phyloP scores from a whole-genome alignment of 2,329 filamentous ascomycete genomes.

The Colletotrichum viniferum region DNA sequence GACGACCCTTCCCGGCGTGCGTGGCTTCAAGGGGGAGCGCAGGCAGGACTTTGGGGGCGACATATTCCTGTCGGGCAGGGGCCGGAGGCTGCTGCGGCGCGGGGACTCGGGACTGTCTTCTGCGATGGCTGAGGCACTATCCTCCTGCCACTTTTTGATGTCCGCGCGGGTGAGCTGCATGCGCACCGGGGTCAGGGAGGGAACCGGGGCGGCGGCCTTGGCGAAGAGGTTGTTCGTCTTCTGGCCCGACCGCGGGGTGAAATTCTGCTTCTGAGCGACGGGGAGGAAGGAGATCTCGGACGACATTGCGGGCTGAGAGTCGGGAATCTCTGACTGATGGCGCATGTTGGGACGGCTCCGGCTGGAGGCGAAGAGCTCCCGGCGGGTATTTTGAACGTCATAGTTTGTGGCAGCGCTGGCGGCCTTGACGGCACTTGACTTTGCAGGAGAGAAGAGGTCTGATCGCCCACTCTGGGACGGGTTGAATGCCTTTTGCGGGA shows the following conservation, averaged over 20 bases:
- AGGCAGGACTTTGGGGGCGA: constrained; percentile 63
- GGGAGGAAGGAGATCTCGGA: constrained; percentile 36
- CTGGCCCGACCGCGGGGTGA: constrained; percentile 47
- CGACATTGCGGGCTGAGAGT: constrained; percentile 33
- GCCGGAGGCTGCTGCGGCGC: constrained; percentile 40
- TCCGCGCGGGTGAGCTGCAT: constrained; percentile 47
- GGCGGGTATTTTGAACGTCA: neutral
- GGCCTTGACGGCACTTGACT: constrained; percentile 1
- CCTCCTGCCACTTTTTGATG: constrained; percentile 45
- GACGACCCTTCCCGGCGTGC: constrained; percentile 62
- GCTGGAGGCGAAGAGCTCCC: neutral
- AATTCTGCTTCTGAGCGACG: constrained; percentile 53
- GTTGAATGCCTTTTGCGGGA: constrained; percentile 36
- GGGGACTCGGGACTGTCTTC: constrained; percentile 42
- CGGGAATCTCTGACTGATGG: constrained; percentile 12
- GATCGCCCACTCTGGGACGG: constrained; percentile 33
- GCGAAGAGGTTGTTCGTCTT: constrained; percentile 43
- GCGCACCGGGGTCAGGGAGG: constrained; percentile 39
- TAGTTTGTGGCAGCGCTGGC: neutral
- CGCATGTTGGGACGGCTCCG: neutral
- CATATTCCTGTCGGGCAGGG: constrained; percentile 53
- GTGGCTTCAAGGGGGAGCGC: constrained; percentile 61
- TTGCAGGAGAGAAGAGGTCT: constrained; percentile 41
- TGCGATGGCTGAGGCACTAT: constrained; percentile 40
- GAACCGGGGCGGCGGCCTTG: constrained; percentile 30